These are phyloP conservation scores for Xylaria bambusicola DNA, from an alignment of 495 filamentous ascomycete species.

Conservation along the genomic window DNA sequence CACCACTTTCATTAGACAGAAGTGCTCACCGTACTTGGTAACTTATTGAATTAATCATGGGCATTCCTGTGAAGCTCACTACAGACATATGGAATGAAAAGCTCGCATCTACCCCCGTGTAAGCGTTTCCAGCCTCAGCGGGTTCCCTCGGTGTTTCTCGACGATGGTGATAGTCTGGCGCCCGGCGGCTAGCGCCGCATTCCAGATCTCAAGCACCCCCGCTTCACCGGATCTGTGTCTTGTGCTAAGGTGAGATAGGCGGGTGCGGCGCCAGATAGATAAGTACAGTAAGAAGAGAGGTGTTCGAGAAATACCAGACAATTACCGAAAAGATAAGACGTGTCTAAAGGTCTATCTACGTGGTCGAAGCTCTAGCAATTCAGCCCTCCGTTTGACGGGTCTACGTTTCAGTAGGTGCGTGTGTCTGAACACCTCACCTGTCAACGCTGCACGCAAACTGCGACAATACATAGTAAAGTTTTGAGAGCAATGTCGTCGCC, in stretches of 20 bases:
- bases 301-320: no score
- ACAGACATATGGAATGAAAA: not conserved
- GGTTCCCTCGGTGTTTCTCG: conserved; percentile 1
- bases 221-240: conserved; percentile 3
- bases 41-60: no score
- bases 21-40: no score
- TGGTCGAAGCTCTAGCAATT: not conserved
- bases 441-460: no score
- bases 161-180: not conserved
- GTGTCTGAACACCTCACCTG: no score
- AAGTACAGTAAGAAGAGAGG: not conserved
- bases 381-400: no score
- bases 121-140: not conserved
- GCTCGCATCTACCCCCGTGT: not conserved
- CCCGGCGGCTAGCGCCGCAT: conserved; percentile 17
- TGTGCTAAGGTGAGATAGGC: not conserved
- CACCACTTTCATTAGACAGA: no score
- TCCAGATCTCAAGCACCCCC: conserved; percentile 18
- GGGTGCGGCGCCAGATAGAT: not conserved
- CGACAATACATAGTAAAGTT: no score
- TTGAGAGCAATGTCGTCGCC: conserved; percentile 19
- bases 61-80: no score
- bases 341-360: not conserved
- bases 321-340: no score
- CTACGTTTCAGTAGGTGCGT: no score